Percentiles rank a stretch among this genome's conserved stretches.
These are phyloP conservation scores for Excoecaria cochinchinensis DNA, from an alignment of 345 rosid genomes.

Conservation along the genomic window DNA sequence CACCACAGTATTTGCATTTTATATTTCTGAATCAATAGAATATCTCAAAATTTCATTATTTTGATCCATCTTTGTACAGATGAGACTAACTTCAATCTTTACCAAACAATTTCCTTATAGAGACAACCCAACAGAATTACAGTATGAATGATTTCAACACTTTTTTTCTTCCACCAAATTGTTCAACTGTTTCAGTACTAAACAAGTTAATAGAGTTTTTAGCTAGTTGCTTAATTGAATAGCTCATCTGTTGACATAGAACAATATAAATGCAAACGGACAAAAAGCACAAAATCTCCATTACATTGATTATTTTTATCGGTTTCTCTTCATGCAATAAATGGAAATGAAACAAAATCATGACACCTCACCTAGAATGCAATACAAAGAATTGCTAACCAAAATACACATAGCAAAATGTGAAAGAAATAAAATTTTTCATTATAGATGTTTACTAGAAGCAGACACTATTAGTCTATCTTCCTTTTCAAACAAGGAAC, in stretches of 20 bases:
- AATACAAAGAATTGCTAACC: constrained; percentile 28
- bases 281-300: constrained; percentile 3
- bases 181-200: not conserved
- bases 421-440: not conserved
- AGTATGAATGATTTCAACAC: too few species aligned
- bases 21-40: too few species aligned
- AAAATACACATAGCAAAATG: constrained; percentile 9
- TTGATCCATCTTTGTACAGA: too few species aligned
- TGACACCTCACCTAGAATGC: constrained; percentile 21
- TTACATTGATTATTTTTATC: not conserved
- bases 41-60: too few species aligned
- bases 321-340: not conserved
- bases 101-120: too few species aligned
- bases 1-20: too few species aligned
- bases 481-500: constrained; percentile 12
- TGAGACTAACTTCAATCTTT: too few species aligned
- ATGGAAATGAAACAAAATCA: constrained; percentile 14
- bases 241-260: not conserved
- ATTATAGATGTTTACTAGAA: constrained; percentile 4
- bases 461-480: constrained; percentile 16
- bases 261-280: not conserved
- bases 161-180: too few species aligned
- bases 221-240: not conserved
- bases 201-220: too few species aligned
- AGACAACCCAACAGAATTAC: too few species aligned